Evolutionary conservation across 1,284 basidiomycete species (phyloP).

Genomic region (Coniophora puteana): DNA sequence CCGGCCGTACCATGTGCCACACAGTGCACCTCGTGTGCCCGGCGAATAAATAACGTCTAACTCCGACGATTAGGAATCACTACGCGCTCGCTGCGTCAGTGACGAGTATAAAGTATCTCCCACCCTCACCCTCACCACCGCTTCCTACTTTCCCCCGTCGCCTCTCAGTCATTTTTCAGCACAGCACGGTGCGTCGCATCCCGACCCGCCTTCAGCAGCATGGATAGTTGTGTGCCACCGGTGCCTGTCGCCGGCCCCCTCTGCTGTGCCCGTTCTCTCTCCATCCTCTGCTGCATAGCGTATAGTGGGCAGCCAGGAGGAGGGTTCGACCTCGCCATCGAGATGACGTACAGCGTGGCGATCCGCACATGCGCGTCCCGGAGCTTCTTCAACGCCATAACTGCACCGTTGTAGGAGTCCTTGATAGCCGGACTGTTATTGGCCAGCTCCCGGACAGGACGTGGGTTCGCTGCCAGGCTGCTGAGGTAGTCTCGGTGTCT

Average conservation of each 20-base stretch:
- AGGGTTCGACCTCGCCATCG: conserved; percentile 58
- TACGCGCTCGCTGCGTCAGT: no score
- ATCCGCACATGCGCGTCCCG: conserved; percentile 88
- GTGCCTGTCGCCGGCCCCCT: conserved; percentile 70
- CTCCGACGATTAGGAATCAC: conserved; percentile 11
- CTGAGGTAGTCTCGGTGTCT: conserved; percentile 66
- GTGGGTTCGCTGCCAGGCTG: conserved; percentile 44
- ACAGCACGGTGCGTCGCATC: conserved; percentile 79
- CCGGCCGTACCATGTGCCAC: no score
- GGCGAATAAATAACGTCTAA: conserved; percentile 1
- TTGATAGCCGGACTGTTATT: conserved; percentile 51
- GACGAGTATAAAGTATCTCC: conserved; percentile 6
- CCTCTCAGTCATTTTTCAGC: conserved; percentile 29
- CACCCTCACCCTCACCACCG: background rate
- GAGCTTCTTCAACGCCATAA: conserved; percentile 76
- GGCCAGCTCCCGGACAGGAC: conserved; percentile 57
- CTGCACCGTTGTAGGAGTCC: conserved; percentile 77
- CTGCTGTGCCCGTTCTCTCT: conserved; percentile 34
- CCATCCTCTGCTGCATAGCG: conserved; percentile 50
- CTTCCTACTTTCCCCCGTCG: conserved; percentile 1
- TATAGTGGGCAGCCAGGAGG: conserved; percentile 48
- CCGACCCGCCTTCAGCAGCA: conserved; percentile 82
- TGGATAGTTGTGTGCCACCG: conserved; percentile 81
- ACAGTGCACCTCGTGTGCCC: no score
- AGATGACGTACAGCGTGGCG: conserved; percentile 83